Conservation (phyloP, 75 land plant species). For the Pinus taeda region DNA sequence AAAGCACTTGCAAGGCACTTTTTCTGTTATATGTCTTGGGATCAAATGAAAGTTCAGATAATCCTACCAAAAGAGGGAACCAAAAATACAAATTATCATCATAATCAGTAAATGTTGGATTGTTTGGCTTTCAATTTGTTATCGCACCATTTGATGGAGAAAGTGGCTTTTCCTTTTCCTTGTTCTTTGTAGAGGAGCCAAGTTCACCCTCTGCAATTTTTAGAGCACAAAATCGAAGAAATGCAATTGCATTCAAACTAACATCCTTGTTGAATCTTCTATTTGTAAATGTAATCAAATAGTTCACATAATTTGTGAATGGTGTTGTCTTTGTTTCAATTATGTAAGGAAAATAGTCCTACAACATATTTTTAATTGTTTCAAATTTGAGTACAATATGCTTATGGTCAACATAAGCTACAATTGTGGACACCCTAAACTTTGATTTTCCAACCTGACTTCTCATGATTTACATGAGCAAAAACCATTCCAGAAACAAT, state of each 20-base stretch:
- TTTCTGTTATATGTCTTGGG: constrained; percentile 95
- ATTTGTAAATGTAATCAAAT: too few species aligned
- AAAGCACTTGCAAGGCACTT: constrained; percentile 90
- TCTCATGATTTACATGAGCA: constrained; percentile 16
- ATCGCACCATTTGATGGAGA: constrained; percentile 20
- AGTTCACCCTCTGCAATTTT: constrained; percentile 98
- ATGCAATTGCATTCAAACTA: constrained; percentile 95
- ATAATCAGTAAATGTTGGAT: constrained; percentile 58
- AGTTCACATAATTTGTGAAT: too few species aligned
- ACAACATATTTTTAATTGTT: too few species aligned
- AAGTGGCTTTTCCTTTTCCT: constrained; percentile 32
- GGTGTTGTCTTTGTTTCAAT: too few species aligned
- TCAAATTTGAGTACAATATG: too few species aligned
- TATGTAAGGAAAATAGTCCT: too few species aligned
- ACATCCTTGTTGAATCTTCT: constrained; percentile 85
- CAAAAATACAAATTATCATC: constrained; percentile 97
- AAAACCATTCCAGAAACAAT: constrained; percentile 97
- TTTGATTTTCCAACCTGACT: too few species aligned
- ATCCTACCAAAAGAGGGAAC: constrained; percentile 95
- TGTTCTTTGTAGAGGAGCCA: constrained; percentile 54
- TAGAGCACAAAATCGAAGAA: constrained; percentile 87
- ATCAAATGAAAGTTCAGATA: constrained; percentile 98
- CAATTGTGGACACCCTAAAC: too few species aligned
- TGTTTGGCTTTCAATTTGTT: constrained; percentile 45
- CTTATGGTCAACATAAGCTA: too few species aligned